Base-by-base conservation (phyloP, 1,284 basidiomycete genomes). In the Schizophyllum amplum region DNA sequence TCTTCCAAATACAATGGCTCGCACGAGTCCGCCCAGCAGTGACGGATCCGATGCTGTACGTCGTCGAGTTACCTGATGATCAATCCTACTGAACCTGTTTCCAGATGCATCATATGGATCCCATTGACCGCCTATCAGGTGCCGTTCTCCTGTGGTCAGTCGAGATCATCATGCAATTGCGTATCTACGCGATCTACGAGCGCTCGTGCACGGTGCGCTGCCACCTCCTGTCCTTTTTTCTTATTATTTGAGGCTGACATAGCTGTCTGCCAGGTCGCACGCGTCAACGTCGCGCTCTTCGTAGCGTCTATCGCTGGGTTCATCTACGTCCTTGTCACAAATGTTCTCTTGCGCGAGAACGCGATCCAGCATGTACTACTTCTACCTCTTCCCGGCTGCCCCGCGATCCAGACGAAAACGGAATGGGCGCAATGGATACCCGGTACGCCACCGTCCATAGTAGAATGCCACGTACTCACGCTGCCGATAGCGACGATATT, bases 381-480 rank as follows among this genome's bases (percentile, higher is more conserved):
- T 27, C 63, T 76, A 1, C 71, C 71, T 1, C 65, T 75, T 2
- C 72, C 73, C 1, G 77, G 75, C 4, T 79, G 76, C 57, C 76
- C 76, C 21, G 58, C 66, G 0, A 68, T 77, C 17, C 74, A 77
- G 61, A 67, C 71, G n/a, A 72, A 73, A 1, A 73, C 73, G n/a
- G 71, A 75, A 60, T 78, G 75, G 75, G 69, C 71, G 9, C 71
- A 74, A 56, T 79, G 77, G 76, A 66, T 75, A 4, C 71, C 73
- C 24, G 71, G 68, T 69, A 57, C 26, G 60, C 46, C 27, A 20
- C 46, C 15, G 17, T 24, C 51, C 49, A 25, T 55, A 52, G 24
- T 26, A 42, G 22, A 50, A 17, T 15, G 23, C 21, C 4, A 17
- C 46, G 23, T 24, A 23, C 51, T 51, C 47, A n/a, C 24, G 21